Evolutionary conservation across 495 filamentous ascomycete genomes (phyloP).

Genomic region (Baudoinia panamericana): DNA sequence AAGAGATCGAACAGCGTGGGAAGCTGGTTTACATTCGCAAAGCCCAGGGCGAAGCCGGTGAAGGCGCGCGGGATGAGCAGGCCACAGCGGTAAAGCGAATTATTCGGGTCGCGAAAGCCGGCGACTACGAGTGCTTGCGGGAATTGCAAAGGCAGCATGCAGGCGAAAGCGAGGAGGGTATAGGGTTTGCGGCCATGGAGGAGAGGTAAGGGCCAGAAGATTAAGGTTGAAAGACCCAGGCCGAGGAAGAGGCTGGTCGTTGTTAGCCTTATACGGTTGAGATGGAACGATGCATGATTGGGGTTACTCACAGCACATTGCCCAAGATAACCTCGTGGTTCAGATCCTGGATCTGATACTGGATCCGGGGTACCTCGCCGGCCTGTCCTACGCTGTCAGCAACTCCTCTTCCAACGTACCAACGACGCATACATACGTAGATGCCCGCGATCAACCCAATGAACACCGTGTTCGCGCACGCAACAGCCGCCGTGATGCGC

Average conservation of each 20-base stretch:
- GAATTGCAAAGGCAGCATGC: constrained; percentile 60
- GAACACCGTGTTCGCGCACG: constrained; percentile 56
- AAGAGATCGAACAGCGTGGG: constrained; percentile 59
- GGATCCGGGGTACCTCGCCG: constrained; percentile 60
- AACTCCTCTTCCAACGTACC: no score
- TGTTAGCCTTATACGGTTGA: neutral
- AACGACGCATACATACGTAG: constrained; percentile 37
- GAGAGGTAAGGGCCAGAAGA: constrained; percentile 64
- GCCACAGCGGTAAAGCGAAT: constrained; percentile 42
- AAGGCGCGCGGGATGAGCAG: constrained; percentile 48
- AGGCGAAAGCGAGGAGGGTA: constrained; percentile 46
- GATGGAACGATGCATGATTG: neutral
- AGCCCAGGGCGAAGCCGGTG: constrained; percentile 56
- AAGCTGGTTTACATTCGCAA: constrained; percentile 63
- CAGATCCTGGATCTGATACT: constrained; percentile 55
- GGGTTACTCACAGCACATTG: constrained; percentile 43
- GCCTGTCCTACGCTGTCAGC: constrained; percentile 26
- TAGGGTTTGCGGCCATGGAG: constrained; percentile 68
- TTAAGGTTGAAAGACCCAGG: constrained; percentile 50
- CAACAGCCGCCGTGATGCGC: constrained; percentile 49
- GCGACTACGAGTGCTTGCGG: constrained; percentile 56
- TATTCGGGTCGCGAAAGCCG: constrained; percentile 40
- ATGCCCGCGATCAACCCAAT: constrained; percentile 58
- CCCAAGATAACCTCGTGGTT: constrained; percentile 53
- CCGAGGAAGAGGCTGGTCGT: constrained; percentile 44